Percentiles rank a stretch among this genome's conserved stretches.
Evolutionary conservation across 179 eudicot species (phyloP).

Genomic region (Beta lomatogona): DNA sequence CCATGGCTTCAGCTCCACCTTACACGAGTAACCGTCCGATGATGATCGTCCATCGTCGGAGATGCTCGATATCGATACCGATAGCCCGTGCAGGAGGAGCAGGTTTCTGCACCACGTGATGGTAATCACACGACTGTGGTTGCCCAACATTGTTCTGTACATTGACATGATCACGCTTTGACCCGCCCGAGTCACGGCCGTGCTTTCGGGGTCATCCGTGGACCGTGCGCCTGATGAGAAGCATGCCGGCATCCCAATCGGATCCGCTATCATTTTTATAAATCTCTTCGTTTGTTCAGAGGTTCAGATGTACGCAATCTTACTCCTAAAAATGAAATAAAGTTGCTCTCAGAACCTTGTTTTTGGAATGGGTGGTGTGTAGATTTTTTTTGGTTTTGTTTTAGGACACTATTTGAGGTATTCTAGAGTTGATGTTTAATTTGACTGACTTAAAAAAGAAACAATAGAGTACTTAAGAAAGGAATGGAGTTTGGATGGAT

Average conservation of each 20-base stretch:
- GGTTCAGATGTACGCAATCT: conserved; percentile 8
- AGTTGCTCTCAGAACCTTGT: not conserved
- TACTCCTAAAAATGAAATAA: not conserved
- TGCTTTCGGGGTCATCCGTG: conserved; percentile 36
- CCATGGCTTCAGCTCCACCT: conserved; percentile 88
- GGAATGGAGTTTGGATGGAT: not conserved
- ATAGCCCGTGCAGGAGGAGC: conserved; percentile 71
- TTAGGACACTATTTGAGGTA: not conserved
- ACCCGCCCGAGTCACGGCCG: conserved; percentile 56
- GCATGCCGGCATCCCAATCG: conserved; percentile 63
- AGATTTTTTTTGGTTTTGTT: not conserved
- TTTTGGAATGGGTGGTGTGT: not conserved
- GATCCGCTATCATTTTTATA: conserved; percentile 43
- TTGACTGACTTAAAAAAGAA: not conserved
- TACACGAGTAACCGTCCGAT: conserved; percentile 44
- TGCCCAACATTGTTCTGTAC: conserved; percentile 58
- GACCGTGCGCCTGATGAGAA: conserved; percentile 52
- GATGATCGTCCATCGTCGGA: conserved; percentile 18
- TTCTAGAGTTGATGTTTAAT: not conserved
- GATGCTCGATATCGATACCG: conserved; percentile 47
- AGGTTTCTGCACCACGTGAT: conserved; percentile 78
- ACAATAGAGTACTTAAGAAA: not conserved
- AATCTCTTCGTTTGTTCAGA: not conserved
- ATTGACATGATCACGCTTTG: conserved; percentile 68
- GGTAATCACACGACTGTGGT: conserved; percentile 59